Percentiles rank a stretch among this genome's conserved stretches.
Evolutionary conservation across 257 asterid species (phyloP).

Genomic region (Solanum ahanhuiri): DNA sequence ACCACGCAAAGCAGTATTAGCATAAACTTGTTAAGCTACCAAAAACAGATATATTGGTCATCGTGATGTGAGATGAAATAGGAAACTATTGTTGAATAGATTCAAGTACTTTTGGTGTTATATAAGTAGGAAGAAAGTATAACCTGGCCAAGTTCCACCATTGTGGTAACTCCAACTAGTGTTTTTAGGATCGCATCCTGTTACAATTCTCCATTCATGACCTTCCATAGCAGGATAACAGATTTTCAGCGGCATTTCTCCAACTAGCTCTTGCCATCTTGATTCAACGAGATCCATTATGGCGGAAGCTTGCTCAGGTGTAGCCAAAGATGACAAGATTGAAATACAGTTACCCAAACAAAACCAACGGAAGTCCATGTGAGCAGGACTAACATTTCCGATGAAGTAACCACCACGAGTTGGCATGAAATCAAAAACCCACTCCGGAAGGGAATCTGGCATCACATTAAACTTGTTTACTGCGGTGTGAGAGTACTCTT

Average conservation of each 20-base stretch:
- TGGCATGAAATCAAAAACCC: slow-evolving; percentile 95
- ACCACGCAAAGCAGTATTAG: neutral
- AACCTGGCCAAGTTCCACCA: slow-evolving; percentile 96
- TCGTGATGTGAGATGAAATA: neutral
- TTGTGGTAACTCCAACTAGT: slow-evolving; percentile 91
- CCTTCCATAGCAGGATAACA: slow-evolving; percentile 80
- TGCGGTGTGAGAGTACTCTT: slow-evolving; percentile 89
- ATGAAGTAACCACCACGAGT: slow-evolving; percentile 77
- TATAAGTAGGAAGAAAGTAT: neutral
- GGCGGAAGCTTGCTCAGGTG: slow-evolving; percentile 85
- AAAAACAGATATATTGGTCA: neutral
- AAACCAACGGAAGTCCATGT: slow-evolving; percentile 93
- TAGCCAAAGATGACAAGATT: slow-evolving; percentile 70
- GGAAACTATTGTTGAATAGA: neutral
- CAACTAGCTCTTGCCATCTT: slow-evolving; percentile 74
- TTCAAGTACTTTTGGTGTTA: neutral
- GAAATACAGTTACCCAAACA: slow-evolving; percentile 84
- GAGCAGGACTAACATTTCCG: slow-evolving; percentile 86
- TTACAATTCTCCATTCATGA: slow-evolving; percentile 82
- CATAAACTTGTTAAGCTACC: neutral
- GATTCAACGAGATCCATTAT: slow-evolving; percentile 87
- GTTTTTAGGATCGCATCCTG: slow-evolving; percentile 89
- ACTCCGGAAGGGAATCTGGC: slow-evolving; percentile 84
- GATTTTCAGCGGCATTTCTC: slow-evolving; percentile 88
- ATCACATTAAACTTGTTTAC: slow-evolving; percentile 89